Evolutionary conservation across 2,329 filamentous ascomycete genomes (phyloP).

Genomic region (Nigrospora sphaerica): DNA sequence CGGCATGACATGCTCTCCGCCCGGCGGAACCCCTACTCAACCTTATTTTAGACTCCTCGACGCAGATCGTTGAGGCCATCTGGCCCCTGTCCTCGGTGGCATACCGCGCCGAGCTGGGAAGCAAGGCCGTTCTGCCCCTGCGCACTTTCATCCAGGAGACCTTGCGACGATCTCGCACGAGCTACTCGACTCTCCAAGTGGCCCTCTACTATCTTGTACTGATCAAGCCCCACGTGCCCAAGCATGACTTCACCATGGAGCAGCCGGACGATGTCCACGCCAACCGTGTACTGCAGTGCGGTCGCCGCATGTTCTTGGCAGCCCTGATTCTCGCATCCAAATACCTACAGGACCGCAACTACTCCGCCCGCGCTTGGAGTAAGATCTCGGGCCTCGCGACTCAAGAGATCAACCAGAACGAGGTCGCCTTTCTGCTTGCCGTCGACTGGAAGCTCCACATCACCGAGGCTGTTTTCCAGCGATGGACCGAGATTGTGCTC

Average conservation of each 20-base stretch:
- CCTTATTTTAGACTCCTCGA: conserved; percentile 71
- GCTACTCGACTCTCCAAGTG: conserved; percentile 95
- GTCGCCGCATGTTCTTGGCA: conserved; percentile 93
- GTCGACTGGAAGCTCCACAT: conserved; percentile 96
- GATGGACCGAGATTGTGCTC: conserved; percentile 89
- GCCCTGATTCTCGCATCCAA: conserved; percentile 95
- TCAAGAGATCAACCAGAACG: conserved; percentile 92
- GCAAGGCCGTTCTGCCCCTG: conserved; percentile 76
- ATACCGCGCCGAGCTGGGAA: conserved; percentile 64
- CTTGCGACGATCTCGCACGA: conserved; percentile 85
- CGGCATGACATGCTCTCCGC: conserved; percentile 16
- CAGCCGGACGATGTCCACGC: conserved; percentile 66
- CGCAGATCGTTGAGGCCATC: conserved; percentile 93
- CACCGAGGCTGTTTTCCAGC: conserved; percentile 77
- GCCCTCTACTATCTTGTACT: conserved; percentile 93
- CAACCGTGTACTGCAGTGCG: conserved; percentile 82
- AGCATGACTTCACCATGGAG: conserved; percentile 78
- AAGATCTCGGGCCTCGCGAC: conserved; percentile 97
- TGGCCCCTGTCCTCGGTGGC: conserved; percentile 86
- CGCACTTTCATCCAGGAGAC: conserved; percentile 98
- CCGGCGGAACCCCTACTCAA: conserved; percentile 22
- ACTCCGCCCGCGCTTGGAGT: conserved; percentile 95
- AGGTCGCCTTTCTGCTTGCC: conserved; percentile 82
- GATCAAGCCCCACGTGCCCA: conserved; percentile 84
- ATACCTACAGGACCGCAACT: conserved; percentile 96